Evolutionary conservation across 345 rosid species (phyloP).

Genomic region (Ailanthus altissimus): DNA sequence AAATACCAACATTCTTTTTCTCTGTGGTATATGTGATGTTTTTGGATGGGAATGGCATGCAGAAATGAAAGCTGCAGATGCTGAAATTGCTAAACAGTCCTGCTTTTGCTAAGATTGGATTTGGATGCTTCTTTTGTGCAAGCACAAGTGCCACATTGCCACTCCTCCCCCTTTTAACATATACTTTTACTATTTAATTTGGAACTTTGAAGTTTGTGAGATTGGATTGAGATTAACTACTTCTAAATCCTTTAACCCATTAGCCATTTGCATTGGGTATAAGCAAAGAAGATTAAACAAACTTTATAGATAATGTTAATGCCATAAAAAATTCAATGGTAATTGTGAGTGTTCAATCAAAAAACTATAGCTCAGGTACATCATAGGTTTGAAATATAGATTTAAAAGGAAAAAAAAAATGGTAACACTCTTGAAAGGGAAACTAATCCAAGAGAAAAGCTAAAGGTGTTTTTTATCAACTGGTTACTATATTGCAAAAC

Average conservation of each 20-base stretch:
- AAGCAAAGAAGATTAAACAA: background rate
- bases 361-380: too few species aligned
- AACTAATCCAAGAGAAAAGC: too few species aligned
- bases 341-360: too few species aligned
- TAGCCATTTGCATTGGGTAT: background rate
- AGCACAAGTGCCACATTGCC: background rate
- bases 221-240: background rate
- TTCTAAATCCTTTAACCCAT: background rate
- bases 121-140: conserved; percentile 48
- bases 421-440: too few species aligned
- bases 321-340: too few species aligned
- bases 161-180: background rate
- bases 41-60: conserved; percentile 79
- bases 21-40: conserved; percentile 20
- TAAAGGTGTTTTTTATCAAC: too few species aligned
- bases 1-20: conserved; percentile 13
- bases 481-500: background rate
- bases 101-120: too few species aligned
- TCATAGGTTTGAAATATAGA: too few species aligned
- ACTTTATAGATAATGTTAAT: too few species aligned
- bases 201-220: conserved; percentile 25
- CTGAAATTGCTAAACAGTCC: conserved; percentile 28
- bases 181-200: conserved; percentile 3
- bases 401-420: too few species aligned
- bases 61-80: conserved; percentile 63